phyloP scores from a whole-genome alignment of 2,329 filamentous ascomycete genomes.

The Trichoderma afroharzianum region DNA sequence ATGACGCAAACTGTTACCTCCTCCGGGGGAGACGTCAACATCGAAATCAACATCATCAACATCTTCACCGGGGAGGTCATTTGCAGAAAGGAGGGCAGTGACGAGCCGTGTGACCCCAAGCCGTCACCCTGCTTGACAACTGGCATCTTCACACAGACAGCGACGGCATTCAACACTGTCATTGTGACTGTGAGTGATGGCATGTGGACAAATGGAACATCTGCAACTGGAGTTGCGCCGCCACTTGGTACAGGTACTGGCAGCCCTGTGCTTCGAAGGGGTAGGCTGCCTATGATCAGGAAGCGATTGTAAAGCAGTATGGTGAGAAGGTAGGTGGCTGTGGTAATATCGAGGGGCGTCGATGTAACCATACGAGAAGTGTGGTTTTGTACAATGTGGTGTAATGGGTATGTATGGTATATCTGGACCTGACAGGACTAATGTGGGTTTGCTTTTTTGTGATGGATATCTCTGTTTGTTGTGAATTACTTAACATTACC shows the following conservation, averaged over 20 bases:
- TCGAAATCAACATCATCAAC: conserved; percentile 33
- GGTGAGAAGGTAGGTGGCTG: no score
- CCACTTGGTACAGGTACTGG: neutral
- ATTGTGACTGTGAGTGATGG: conserved; percentile 26
- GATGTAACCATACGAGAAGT: neutral
- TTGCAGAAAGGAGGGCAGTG: conserved; percentile 29
- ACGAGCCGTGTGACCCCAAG: conserved; percentile 25
- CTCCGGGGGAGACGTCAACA: conserved; percentile 25
- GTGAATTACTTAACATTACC: neutral
- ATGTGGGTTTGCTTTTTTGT: neutral
- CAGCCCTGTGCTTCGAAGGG: neutral
- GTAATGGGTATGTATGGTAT: neutral
- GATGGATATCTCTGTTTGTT: neutral
- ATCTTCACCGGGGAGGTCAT: conserved; percentile 29
- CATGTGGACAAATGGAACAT: conserved; percentile 1
- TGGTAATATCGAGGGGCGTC: neutral
- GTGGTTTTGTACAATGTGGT: neutral
- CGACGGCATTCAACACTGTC: conserved; percentile 38
- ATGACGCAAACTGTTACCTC: conserved; percentile 24
- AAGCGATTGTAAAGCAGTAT: neutral
- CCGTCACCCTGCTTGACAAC: conserved; percentile 23
- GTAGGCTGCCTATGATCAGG: neutral
- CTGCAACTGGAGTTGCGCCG: neutral
- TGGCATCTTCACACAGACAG: conserved; percentile 29
- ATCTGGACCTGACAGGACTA: neutral